Evolutionary conservation across 2,329 filamentous ascomycete species (phyloP).

Genomic region (Pochonia chlamydosporia): DNA sequence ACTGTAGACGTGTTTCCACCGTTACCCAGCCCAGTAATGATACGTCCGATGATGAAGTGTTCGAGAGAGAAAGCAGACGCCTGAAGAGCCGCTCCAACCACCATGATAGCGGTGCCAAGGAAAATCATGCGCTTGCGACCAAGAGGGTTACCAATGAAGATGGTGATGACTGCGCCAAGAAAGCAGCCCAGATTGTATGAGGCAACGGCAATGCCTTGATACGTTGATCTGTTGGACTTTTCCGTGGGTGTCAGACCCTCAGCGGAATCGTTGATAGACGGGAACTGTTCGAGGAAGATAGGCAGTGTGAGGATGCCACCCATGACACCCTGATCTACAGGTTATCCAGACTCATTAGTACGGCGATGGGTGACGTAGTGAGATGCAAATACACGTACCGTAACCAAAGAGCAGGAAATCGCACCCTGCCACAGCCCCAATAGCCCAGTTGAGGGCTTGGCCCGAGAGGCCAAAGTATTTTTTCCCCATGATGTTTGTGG

Average conservation of each 20-base stretch:
- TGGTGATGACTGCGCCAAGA: slow-evolving; percentile 58
- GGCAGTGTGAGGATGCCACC: slow-evolving; percentile 66
- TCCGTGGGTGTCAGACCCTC: slow-evolving; percentile 27
- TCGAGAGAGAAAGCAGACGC: slow-evolving; percentile 46
- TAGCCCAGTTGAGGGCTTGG: slow-evolving; percentile 59
- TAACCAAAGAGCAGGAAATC: slow-evolving; percentile 62
- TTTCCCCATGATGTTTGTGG: slow-evolving; percentile 19
- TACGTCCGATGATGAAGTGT: slow-evolving; percentile 52
- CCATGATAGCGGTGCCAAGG: slow-evolving; percentile 51
- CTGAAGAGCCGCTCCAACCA: slow-evolving; percentile 55
- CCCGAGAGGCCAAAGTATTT: slow-evolving; percentile 62
- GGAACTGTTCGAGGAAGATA: slow-evolving; percentile 53
- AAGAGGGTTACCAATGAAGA: slow-evolving; percentile 58
- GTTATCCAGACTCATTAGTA: background rate
- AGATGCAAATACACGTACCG: slow-evolving; percentile 38
- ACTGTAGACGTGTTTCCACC: slow-evolving; percentile 51
- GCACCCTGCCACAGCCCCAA: slow-evolving; percentile 65
- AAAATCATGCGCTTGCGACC: slow-evolving; percentile 55
- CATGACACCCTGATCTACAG: slow-evolving; percentile 67
- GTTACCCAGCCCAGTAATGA: slow-evolving; percentile 54
- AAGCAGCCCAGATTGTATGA: slow-evolving; percentile 58
- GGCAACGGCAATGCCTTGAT: slow-evolving; percentile 49
- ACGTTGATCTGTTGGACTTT: slow-evolving; percentile 39
- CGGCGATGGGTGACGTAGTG: no score
- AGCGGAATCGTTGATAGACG: slow-evolving; percentile 41